Evolutionary conservation across 768 basidiomycete genomes (phyloP).

Genomic region (Boletus pseudo-olivaceus): DNA sequence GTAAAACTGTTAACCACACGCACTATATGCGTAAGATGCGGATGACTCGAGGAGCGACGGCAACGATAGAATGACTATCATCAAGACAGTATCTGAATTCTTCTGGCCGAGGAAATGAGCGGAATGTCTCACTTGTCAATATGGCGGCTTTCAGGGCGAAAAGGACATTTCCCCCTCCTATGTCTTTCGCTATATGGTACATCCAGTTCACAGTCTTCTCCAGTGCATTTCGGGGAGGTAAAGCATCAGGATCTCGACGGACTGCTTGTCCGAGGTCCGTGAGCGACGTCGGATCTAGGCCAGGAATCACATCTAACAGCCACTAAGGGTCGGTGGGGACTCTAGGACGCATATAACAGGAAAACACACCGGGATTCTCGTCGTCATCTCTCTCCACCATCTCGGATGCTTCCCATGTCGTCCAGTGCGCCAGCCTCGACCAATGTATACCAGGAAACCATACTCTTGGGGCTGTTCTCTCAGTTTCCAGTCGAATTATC

Average conservation of each 20-base stretch:
- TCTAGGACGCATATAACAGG: background rate
- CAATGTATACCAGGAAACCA: constrained; percentile 52
- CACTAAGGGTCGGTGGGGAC: background rate
- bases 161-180: constrained; percentile 57
- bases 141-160: constrained; percentile 72
- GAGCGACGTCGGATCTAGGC: constrained; percentile 40
- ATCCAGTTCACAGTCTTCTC: constrained; percentile 48
- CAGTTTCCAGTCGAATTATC: constrained; percentile 52
- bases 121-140: constrained; percentile 46
- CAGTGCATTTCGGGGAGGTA: constrained; percentile 61
- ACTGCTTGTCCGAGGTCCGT: constrained; percentile 55
- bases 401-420: constrained; percentile 45
- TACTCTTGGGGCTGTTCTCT: constrained; percentile 38
- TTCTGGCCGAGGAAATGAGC: background rate
- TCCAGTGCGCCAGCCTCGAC: constrained; percentile 39
- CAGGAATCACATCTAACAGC: constrained; percentile 51
- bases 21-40: constrained; percentile 57
- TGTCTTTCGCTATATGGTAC: constrained; percentile 37
- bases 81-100: background rate
- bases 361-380: constrained; percentile 56
- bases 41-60: constrained; percentile 56
- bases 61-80: constrained; percentile 51
- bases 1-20: constrained; percentile 19
- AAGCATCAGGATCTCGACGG: constrained; percentile 68
- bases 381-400: constrained; percentile 51